Conservation (phyloP, 2,329 filamentous ascomycete genomes). For the Colletotrichum sp. region DNA sequence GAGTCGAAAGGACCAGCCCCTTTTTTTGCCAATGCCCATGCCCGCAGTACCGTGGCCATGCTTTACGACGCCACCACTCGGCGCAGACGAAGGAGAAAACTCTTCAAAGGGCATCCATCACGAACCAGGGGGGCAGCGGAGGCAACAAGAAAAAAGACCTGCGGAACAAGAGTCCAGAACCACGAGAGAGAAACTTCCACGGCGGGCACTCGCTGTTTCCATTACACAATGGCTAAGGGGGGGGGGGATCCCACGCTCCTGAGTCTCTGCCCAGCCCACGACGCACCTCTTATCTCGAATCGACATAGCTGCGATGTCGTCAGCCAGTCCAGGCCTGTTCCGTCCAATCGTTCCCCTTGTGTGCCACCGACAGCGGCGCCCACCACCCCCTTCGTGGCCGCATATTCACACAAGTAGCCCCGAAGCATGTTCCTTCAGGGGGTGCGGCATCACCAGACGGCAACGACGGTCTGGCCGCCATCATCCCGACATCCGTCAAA, state of each 20-base stretch:
- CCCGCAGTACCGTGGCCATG: neutral
- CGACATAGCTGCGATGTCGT: slow-evolving; percentile 21
- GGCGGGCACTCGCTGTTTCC: slow-evolving; percentile 16
- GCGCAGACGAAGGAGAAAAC: neutral
- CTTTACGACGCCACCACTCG: slow-evolving; percentile 1
- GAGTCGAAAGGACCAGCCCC: neutral
- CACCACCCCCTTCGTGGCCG: neutral
- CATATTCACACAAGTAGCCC: neutral
- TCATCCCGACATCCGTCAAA: neutral
- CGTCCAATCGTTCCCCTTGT: slow-evolving; percentile 11
- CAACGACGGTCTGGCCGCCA: neutral
- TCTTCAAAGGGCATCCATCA: neutral
- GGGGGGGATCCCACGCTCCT: slow-evolving; percentile 7
- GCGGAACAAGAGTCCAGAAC: neutral
- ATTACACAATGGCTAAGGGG: slow-evolving; percentile 14
- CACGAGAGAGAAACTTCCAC: neutral
- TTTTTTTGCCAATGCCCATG: neutral
- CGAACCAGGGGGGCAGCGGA: neutral
- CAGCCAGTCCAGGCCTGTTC: slow-evolving; percentile 15
- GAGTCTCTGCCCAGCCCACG: neutral
- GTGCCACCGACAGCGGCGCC: neutral
- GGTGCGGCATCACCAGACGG: neutral
- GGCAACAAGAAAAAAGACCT: neutral
- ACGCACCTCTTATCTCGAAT: slow-evolving; percentile 21
- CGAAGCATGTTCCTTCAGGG: neutral